Evolutionary conservation across 495 filamentous ascomycete species (phyloP).

Genomic region (Diplogelasinospora grovesii): DNA sequence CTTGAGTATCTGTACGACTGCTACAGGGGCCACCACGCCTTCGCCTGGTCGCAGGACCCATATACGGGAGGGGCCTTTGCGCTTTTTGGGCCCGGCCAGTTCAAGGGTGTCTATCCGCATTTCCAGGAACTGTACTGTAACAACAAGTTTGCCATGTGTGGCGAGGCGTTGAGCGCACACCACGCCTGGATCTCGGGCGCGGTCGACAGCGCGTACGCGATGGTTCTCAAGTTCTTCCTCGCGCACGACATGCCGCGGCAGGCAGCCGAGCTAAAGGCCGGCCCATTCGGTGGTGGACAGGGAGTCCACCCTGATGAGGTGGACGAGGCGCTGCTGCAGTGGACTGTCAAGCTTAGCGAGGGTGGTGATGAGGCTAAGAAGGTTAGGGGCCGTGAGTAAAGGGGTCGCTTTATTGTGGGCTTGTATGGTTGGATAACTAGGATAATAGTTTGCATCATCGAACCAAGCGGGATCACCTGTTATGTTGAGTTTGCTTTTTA

Average conservation of each 20-base stretch:
- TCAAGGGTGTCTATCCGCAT: constrained; percentile 25
- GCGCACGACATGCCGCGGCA: background rate
- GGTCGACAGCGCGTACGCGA: constrained; percentile 18
- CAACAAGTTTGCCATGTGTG: constrained; percentile 27
- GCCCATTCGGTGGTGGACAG: background rate
- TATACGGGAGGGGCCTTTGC: constrained; percentile 39
- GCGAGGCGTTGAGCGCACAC: constrained; percentile 35
- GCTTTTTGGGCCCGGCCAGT: constrained; percentile 39
- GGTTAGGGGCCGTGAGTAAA: too few species aligned
- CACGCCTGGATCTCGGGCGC: constrained; percentile 39
- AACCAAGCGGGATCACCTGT: too few species aligned
- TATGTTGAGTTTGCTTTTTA: too few species aligned
- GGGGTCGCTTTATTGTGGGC: too few species aligned
- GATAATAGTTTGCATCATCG: too few species aligned
- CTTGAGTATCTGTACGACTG: constrained; percentile 18
- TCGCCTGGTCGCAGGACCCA: constrained; percentile 31
- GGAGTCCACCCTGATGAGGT: background rate
- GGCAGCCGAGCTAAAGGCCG: background rate
- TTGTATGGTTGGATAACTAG: too few species aligned
- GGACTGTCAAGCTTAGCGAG: background rate
- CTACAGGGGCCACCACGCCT: constrained; percentile 21
- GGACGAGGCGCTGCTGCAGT: constrained; percentile 4
- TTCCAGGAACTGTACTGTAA: constrained; percentile 20
- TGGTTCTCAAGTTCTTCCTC: background rate
- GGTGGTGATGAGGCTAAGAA: too few species aligned